These are phyloP conservation scores for Malus orientalis DNA, from an alignment of 306 rosid species.

Conservation along the genomic window DNA sequence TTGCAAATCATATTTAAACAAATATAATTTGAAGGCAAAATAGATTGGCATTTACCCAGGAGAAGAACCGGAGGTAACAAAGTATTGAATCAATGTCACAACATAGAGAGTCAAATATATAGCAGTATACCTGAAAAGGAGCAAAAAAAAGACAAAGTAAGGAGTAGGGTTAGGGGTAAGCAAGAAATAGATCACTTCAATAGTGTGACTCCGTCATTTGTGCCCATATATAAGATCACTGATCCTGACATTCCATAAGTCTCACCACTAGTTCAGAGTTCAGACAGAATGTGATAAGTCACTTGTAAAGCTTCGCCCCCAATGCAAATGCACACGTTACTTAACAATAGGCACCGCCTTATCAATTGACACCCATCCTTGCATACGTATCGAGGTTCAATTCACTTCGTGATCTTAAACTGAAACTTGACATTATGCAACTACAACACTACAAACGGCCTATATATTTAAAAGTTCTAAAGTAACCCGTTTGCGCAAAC, in stretches of 20 bases:
- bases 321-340: background rate
- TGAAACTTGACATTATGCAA: background rate
- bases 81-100: conserved; percentile 68
- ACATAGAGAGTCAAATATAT: conserved; percentile 58
- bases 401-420: background rate
- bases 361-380: background rate
- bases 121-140: conserved; percentile 59
- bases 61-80: conserved; percentile 64
- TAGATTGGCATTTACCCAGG: conserved; percentile 66
- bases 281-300: background rate
- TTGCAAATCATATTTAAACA: conserved; percentile 4
- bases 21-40: conserved; percentile 4
- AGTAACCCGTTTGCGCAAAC: background rate
- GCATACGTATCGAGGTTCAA: background rate
- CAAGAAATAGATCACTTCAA: conserved; percentile 7
- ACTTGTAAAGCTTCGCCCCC: background rate
- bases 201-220: background rate
- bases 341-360: background rate
- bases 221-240: background rate
- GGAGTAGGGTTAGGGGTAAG: conserved; percentile 6
- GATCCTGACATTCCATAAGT: background rate
- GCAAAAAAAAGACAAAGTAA: background rate
- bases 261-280: background rate
- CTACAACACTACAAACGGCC: background rate
- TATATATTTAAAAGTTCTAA: background rate